Evolutionary conservation across 495 filamentous ascomycete genomes (phyloP).

Genomic region (Thermochaetoides thermophila): DNA sequence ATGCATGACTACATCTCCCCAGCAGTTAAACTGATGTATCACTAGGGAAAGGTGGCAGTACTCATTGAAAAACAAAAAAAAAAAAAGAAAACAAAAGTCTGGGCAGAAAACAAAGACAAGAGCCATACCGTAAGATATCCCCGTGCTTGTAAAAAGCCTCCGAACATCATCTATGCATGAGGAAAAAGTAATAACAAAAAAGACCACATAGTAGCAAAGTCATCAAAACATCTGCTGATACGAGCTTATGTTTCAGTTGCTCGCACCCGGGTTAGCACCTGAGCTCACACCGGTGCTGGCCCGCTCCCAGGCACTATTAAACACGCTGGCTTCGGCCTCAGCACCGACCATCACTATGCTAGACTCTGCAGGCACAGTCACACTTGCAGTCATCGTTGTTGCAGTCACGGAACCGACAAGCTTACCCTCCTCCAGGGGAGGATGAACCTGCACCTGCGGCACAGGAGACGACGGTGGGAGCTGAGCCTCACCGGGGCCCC

Average conservation of each 20-base stretch:
- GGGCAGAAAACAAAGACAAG: too few species aligned
- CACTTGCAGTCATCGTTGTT: conserved; percentile 2
- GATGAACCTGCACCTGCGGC: too few species aligned
- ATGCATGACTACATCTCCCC: too few species aligned
- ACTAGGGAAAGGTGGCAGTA: too few species aligned
- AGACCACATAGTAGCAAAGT: background rate
- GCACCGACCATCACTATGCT: conserved; percentile 31
- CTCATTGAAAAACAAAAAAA: too few species aligned
- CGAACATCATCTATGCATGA: background rate
- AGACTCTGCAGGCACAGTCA: conserved; percentile 16
- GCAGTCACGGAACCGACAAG: background rate
- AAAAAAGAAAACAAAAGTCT: too few species aligned
- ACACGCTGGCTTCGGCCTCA: conserved; percentile 31
- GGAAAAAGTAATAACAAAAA: background rate
- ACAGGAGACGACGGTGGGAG: too few species aligned
- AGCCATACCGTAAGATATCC: too few species aligned
- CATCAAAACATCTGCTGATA: background rate
- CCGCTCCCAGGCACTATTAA: conserved; percentile 51
- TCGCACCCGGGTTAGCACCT: background rate
- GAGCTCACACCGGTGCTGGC: conserved; percentile 17
- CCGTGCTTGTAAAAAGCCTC: too few species aligned
- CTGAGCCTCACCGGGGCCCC: background rate
- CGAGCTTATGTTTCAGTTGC: background rate
- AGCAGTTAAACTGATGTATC: too few species aligned
- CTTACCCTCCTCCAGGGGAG: background rate